These are phyloP conservation scores for Aspergillus caelatus DNA, from an alignment of 2,329 filamentous ascomycete species.

Conservation along the genomic window DNA sequence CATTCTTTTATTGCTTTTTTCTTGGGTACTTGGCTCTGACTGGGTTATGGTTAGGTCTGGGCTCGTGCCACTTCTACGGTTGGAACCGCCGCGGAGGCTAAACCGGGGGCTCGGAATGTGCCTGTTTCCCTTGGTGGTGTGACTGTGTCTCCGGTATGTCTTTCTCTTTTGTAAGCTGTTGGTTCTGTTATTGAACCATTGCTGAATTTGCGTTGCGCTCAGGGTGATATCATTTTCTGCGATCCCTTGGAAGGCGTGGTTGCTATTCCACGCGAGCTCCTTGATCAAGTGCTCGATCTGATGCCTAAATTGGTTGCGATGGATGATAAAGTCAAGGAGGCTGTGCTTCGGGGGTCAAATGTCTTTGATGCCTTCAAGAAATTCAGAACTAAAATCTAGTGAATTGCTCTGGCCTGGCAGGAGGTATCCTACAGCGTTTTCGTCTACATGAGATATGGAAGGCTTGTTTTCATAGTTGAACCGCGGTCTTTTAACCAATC, in stretches of 20 bases:
- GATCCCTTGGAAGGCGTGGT: constrained; percentile 72
- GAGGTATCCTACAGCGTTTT: neutral
- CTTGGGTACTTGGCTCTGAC: constrained; percentile 4
- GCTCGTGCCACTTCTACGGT: constrained; percentile 48
- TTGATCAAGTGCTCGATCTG: constrained; percentile 63
- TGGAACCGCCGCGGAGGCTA: constrained; percentile 49
- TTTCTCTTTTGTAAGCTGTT: neutral
- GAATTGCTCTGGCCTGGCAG: no score
- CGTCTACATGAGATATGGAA: neutral
- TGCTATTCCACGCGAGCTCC: constrained; percentile 63
- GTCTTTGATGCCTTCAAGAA: constrained; percentile 69
- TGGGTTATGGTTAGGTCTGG: constrained; percentile 42
- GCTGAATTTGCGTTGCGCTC: neutral
- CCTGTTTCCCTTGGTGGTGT: constrained; percentile 45
- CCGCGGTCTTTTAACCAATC: neutral
- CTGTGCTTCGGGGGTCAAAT: constrained; percentile 63
- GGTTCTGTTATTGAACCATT: neutral
- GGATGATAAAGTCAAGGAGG: constrained; percentile 65
- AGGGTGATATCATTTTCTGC: constrained; percentile 70
- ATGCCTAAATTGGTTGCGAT: constrained; percentile 57
- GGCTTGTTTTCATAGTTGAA: neutral
- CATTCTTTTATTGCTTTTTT: neutral
- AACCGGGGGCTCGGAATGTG: constrained; percentile 44
- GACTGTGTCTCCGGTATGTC: constrained; percentile 44
- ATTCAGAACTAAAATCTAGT: constrained; percentile 44